phyloP scores from a whole-genome alignment of 257 asterid species.

The Paraleonurus japonicus region DNA sequence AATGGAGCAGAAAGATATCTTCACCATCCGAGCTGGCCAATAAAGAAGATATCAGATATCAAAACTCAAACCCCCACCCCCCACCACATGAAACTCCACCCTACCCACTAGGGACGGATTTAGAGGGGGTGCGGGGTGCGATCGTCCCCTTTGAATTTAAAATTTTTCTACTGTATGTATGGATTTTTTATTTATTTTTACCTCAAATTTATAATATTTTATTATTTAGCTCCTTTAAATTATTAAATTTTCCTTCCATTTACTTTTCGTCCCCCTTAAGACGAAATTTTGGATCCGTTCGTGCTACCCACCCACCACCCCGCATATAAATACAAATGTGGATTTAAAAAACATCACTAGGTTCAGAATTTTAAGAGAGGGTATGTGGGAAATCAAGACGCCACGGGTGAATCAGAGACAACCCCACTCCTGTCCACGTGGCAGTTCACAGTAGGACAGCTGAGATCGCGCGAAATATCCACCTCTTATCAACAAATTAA shows the following conservation, averaged over 20 bases:
- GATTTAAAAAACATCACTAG: background rate
- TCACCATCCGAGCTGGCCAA: constrained; percentile 33
- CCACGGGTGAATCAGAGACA: constrained; percentile 40
- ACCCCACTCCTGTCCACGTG: constrained; percentile 52
- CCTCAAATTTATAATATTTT: no score
- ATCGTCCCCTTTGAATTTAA: no score
- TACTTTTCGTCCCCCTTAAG: no score
- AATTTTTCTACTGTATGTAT: no score
- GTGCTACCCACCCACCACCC: background rate
- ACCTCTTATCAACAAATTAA: constrained; percentile 65
- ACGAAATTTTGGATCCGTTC: no score
- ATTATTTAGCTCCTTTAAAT: no score
- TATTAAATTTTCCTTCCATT: no score
- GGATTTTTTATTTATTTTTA: no score
- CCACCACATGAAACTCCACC: no score
- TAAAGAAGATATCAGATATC: constrained; percentile 10
- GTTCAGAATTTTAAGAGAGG: background rate
- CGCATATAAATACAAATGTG: background rate
- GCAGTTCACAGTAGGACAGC: constrained; percentile 44
- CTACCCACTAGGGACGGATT: no score
- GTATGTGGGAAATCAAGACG: constrained; percentile 39
- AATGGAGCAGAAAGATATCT: constrained; percentile 28
- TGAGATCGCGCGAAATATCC: constrained; percentile 57
- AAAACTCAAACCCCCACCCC: background rate
- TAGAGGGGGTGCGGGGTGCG: no score